phyloP scores from a whole-genome alignment of 164 flowering plant species.

The Annona squamosa region DNA sequence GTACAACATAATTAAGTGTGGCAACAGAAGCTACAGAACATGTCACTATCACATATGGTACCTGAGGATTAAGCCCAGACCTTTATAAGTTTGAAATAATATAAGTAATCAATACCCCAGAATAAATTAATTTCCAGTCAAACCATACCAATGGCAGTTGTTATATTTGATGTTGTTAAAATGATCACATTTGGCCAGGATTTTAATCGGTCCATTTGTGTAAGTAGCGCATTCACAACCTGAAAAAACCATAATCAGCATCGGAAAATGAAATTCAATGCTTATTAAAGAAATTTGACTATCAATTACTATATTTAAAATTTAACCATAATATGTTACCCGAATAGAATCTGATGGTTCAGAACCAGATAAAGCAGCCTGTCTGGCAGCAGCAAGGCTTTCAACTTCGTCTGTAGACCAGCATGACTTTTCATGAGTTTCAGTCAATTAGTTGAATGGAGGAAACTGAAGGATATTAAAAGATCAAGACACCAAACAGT shows the following conservation, averaged over 20 bases:
- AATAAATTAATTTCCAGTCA: not conserved
- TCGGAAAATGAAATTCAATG: not conserved
- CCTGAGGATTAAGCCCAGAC: no score
- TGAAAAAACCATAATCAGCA: constrained; percentile 24
- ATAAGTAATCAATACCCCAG: not conserved
- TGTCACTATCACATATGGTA: no score
- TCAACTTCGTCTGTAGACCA: constrained; percentile 89
- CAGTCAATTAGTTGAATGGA: not conserved
- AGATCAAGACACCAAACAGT: not conserved
- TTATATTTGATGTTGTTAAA: constrained; percentile 92
- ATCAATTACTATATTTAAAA: not conserved
- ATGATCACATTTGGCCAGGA: constrained; percentile 89
- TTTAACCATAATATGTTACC: constrained; percentile 27
- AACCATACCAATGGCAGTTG: constrained; percentile 87
- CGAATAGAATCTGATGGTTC: constrained; percentile 97
- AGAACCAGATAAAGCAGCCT: constrained; percentile 96
- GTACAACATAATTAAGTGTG: no score
- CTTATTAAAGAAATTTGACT: not conserved
- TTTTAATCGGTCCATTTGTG: constrained; percentile 93
- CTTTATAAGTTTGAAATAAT: no score
- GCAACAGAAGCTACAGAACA: no score
- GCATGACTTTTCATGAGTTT: not conserved
- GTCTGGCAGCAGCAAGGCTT: constrained; percentile 98
- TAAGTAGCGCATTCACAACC: constrained; percentile 96
- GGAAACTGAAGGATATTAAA: not conserved